phyloP scores from a whole-genome alignment of 306 rosid species.

The Trifolium repens region DNA sequence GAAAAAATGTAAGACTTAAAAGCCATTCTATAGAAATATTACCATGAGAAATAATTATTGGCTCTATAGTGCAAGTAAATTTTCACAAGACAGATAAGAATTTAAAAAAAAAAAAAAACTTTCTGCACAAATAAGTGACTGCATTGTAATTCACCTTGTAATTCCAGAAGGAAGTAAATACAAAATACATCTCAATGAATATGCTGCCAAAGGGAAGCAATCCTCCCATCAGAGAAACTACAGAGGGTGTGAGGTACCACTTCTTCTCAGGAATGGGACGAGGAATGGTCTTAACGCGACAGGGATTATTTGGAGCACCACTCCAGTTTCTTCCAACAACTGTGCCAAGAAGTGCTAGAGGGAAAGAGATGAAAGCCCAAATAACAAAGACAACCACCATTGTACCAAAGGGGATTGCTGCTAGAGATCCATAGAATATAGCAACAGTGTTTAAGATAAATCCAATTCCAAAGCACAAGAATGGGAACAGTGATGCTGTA shows the following conservation, averaged over 20 bases:
- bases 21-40: constrained; percentile 16
- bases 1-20: constrained; percentile 30
- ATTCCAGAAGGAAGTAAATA: constrained; percentile 99
- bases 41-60: constrained; percentile 8
- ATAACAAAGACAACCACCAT: constrained; percentile 98
- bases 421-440: constrained; percentile 95
- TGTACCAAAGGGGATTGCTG: constrained; percentile 99
- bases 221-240: constrained; percentile 98
- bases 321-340: constrained; percentile 99
- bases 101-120: not conserved
- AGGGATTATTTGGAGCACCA: constrained; percentile 98
- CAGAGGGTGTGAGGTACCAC: constrained; percentile 99
- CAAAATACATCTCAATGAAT: constrained; percentile 99
- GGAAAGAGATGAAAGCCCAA: constrained; percentile 99
- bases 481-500: constrained; percentile 95
- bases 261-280: constrained; percentile 99
- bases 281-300: constrained; percentile 98
- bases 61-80: constrained; percentile 20
- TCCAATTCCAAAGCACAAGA: constrained; percentile 97
- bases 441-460: constrained; percentile 90
- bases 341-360: constrained; percentile 98
- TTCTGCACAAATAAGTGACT: constrained; percentile 24
- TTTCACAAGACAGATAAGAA: not conserved
- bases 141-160: constrained; percentile 57
- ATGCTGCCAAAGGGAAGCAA: constrained; percentile 99